phyloP scores from a whole-genome alignment of 805 yeast species.

The Zygotorulaspora chibaensis region DNA sequence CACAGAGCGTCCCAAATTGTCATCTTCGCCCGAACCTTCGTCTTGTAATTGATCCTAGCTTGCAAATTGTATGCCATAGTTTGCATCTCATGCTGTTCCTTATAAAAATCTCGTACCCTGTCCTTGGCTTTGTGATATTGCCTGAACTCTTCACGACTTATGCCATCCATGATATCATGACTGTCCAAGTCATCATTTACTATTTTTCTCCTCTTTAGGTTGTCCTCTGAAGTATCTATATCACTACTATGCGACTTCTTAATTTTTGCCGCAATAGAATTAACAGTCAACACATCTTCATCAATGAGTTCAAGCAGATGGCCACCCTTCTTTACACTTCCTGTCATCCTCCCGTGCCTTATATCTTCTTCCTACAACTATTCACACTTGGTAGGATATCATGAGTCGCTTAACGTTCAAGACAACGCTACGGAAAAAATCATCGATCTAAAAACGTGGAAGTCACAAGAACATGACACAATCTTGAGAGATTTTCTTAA shows the following conservation, averaged over 20 bases:
- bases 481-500: no score
- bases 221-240: constrained; percentile 1
- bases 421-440: no score
- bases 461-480: no score
- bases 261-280: constrained; percentile 33
- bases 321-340: constrained; percentile 21
- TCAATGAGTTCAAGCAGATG: constrained; percentile 39
- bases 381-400: no score
- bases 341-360: neutral
- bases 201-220: constrained; percentile 4
- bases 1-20: constrained; percentile 68
- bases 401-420: no score
- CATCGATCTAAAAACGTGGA: neutral
- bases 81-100: constrained; percentile 64
- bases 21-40: constrained; percentile 62
- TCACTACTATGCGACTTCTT: constrained; percentile 4
- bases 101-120: constrained; percentile 60
- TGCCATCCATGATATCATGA: constrained; percentile 10
- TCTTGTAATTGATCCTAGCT: constrained; percentile 66
- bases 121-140: constrained; percentile 68
- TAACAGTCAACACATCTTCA: constrained; percentile 42
- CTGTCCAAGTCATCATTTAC: neutral
- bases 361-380: no score
- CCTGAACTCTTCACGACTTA: constrained; percentile 44
- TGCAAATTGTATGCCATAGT: constrained; percentile 70